Base-by-base conservation (phyloP, 371 early-diverging fungal genomes). In the Mucor saturninus region DNA sequence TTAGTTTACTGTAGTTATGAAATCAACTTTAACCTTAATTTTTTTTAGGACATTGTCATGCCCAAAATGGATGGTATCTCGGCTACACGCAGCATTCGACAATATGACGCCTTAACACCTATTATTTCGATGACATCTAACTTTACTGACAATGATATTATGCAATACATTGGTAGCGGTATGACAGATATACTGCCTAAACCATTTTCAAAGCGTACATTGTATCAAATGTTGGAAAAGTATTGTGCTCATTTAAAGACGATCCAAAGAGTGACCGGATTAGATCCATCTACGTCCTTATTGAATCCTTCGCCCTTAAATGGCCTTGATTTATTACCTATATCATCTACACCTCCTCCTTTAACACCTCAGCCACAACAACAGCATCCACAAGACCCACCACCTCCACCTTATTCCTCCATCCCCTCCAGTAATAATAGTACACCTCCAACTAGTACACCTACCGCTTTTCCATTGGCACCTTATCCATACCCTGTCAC, bases 141-240 rank as follows among this genome's bases (percentile, higher is more conserved):
- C 61, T 86, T 84, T 7, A 82, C 91, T 5, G 85, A 85, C 35
- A 74, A 67, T 56, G 93, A 93, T 55, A 83, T 88, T 53, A 74
- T 85, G 69, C 85, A 81, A 45, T 94, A 92, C 62, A 77, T 86
- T 57, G 84, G 85, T 5, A 87, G 84, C 58, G 93, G 93, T 5
- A 94, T 94, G 93, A 89, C 88, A 54, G 94, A 92, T 62, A 83
- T 92, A 29, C 65, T 94, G 15, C 84, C 91, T 28, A 94, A 94
- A 54, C 94, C 94, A 4, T 90, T 94, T 60, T 81, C 85, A 30
- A 83, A 82, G 45, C 68, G 75, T 29, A 75, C 80, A 8, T 62
- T 88, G 9, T 74, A 84, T 21, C 69, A 71, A 29, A 81, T 87
- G 76, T 65, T 89, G 35, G 87, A 88, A 63, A 86, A 86, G 56